Base-by-base conservation (phyloP, 805 yeast species). In the Nakazawaea anatomiae region DNA sequence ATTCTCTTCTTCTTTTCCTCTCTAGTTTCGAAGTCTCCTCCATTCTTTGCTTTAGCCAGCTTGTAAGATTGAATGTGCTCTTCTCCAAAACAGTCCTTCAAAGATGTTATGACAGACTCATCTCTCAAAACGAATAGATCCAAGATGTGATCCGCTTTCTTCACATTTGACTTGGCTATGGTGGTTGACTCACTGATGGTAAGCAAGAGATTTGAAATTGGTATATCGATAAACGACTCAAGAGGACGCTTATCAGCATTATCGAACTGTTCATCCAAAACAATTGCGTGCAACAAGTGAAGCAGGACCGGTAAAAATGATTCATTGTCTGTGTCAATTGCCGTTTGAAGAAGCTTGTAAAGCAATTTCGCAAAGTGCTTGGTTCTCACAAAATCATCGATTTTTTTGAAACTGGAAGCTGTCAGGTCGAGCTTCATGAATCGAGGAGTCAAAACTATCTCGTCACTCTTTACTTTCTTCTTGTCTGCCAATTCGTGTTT, bases 211-310 rank as follows among this genome's bases (percentile, higher is more conserved):
- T 78, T 79, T 59, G 83, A 70, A 35, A 82, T 70, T 4, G 89
- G 87, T 43, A 80, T 77, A 28, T 69, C 67, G n/a, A 78, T 63
- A 54, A 77, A 82, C 25, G 54, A 47, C 25, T 56, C 40, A 31
- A 68, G 52, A 1, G 58, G 58, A 53, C 60, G 60, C 2, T 67
- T 58, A n/a, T 73, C 74, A 34, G 74, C 70, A 28, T 74, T 67
- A 1, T 60, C 50, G 8, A 60, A 51, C 1, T 81, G 84, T 55
- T 71, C 63, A 3, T 61, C 70, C 18, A 66, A 46, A 18, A 86
- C 59, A 6, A 83, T 70, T 5, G 87, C 91, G 67, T 87, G 89
- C 2, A 85, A 55, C 46, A 87, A 70, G 61, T 87, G 94, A 39
- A 87, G 70, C n/a, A 83, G 59, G 42, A 79, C 81, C 14, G 81